Conservation (phyloP, 768 basidiomycete species). For the Leccinum barrowsii region DNA sequence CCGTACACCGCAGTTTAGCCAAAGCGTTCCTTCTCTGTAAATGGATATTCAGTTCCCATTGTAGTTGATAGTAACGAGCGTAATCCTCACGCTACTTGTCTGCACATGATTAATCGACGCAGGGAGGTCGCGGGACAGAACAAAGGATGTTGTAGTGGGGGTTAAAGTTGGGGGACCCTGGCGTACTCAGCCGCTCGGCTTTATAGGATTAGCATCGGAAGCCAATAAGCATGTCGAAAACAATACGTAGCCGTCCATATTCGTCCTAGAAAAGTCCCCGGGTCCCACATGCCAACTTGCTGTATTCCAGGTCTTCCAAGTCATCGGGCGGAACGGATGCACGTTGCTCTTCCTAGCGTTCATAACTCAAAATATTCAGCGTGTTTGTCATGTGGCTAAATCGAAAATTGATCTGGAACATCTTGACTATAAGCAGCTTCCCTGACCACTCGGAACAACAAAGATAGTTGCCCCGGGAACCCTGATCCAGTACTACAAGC, state of each 20-base stretch:
- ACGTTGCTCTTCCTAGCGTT: constrained; percentile 19
- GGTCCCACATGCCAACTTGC: constrained; percentile 27
- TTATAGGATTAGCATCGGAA: constrained; percentile 29
- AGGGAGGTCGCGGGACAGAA: background rate
- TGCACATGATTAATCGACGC: constrained; percentile 52
- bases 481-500: constrained; percentile 17
- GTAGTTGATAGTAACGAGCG: background rate
- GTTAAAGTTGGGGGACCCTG: constrained; percentile 14
- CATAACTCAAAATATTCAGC: constrained; percentile 14
- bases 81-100: constrained; percentile 65
- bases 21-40: constrained; percentile 70
- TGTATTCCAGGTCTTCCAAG: constrained; percentile 24
- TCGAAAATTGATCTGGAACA: constrained; percentile 18
- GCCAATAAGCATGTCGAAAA: constrained; percentile 25
- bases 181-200: constrained; percentile 12
- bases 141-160: constrained; percentile 6
- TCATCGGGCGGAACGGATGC: constrained; percentile 10
- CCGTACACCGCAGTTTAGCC: constrained; percentile 66
- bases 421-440: constrained; percentile 23
- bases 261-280: constrained; percentile 23
- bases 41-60: constrained; percentile 2
- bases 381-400: constrained; percentile 32
- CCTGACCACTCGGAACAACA: constrained; percentile 26
- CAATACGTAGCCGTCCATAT: constrained; percentile 29
- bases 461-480: constrained; percentile 20